Evolutionary conservation across 164 flowering plant genomes (phyloP), one percentile per base, ranked within the genome.

Genomic region (Nelumbo lutea): DNA sequence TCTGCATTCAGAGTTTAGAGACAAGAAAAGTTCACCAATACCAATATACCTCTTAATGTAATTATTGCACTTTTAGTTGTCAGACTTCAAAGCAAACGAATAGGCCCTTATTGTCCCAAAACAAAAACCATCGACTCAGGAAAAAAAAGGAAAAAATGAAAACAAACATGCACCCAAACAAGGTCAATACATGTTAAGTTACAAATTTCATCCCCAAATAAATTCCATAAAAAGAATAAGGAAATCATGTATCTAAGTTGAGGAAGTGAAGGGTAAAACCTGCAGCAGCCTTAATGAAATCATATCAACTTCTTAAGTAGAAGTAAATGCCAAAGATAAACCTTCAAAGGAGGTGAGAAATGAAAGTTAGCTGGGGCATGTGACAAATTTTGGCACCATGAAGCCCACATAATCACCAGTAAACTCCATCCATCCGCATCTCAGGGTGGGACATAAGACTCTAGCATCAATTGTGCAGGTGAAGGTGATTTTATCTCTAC

Each of bases 361-460:
- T 3, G 11, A 2, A 8, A 53, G n/a, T 27, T 27, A 27, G 27
- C 27, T 27, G 27, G 27, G 27, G 27, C 27, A 53, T 14, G 53
- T 9, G 53, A 6, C 9, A 50, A 4, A 53, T 53, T 2, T 53
- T 9, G 3, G 57, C 11, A 53, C 14, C 7, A 46, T 46, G 48
- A 46, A 7, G 7, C 48, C 4, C 42, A 39, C 61, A 61, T 41
- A 15, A 56, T 68, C 66, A 55, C 53, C 14, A 62, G 6, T 45
- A 8, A 13, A 9, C 10, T 41, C 59, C 5, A 5, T 11, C 57
- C 13, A 6, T 66, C 40, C 11, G 13, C 48, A 46, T 43, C 66
- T 81, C 68, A 88, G 61, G 92, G 79, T 42, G 98, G 97, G 65
- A 92, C 75, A 67, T 84, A 95, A 5, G 99, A 95, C 78, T 95